Evolutionary conservation across 2,329 filamentous ascomycete species (phyloP), one percentile per base, ranked within the genome.

Genomic region (Trichoderma asperellum): DNA sequence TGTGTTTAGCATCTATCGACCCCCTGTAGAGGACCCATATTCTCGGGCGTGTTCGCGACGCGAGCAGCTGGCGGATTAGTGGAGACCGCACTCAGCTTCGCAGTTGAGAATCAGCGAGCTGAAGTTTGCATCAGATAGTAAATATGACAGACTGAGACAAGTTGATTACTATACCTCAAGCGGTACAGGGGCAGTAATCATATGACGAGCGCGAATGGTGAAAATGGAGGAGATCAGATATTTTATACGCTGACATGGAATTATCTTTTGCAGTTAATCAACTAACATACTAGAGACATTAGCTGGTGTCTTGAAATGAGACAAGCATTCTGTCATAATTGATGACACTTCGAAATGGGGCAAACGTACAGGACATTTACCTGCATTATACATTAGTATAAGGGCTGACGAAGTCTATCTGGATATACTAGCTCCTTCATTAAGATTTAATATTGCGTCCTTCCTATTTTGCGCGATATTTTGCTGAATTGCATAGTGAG

Each of bases 1-100:
- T 32, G 37, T 34, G 34, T 18, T 52, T 56, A 24, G 37, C 49
- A 40, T 55, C 49, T 32, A 35, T 34, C 18, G 40, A 55, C 27
- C 52, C 35, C 60, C 5, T 63, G 47, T 49, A 49, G 32, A 34
- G 16, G 32, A 27, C 34, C 34, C 43, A 27, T 53, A 52, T 52
- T 35, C 61, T 35, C 40, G 61, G 49, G 49, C 40, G 52, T 27
- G 27, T 35, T 64, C 61, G 61, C 61, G 61, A 64, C 61, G 61
- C 61, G 61, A 64, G 61, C 27, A 34, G 34, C 34, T 64, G 21
- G 27, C 16, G 16, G 12, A 8, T 18, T 21, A 24, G 57, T 47
- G 57, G 37, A 35, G 61, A 32, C 21, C n/a, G 14, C 27, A 29
- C 8, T 35, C 47, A 14, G 34, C 52, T 34, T 56, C 34, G 12